phyloP scores from a whole-genome alignment of 2,329 filamentous ascomycete genomes.

The Kalaharituber pfeilii region DNA sequence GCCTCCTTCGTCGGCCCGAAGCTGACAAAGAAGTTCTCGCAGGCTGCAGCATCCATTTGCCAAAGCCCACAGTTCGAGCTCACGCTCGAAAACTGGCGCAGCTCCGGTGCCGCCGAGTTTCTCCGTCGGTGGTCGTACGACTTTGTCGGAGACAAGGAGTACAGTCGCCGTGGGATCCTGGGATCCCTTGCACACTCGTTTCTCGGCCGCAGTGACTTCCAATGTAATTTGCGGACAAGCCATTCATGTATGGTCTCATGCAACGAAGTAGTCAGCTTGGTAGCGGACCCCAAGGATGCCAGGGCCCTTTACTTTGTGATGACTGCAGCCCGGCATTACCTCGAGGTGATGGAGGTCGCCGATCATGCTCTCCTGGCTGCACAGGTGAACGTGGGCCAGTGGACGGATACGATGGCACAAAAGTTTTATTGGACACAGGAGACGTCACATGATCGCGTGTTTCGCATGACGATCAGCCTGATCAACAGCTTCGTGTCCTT shows the following conservation, averaged over 20 bases:
- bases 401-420: background rate
- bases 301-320: background rate
- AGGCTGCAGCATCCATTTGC: background rate
- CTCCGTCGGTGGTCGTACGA: background rate
- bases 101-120: background rate
- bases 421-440: background rate
- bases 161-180: slow-evolving; percentile 4
- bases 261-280: background rate
- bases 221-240: background rate
- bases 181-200: slow-evolving; percentile 7
- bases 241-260: slow-evolving; percentile 1
- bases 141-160: background rate
- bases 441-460: background rate
- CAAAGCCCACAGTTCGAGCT: background rate
- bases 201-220: slow-evolving; percentile 1
- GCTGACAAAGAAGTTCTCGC: background rate
- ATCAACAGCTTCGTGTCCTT: background rate
- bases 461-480: background rate
- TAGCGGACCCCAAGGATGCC: background rate
- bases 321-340: slow-evolving; percentile 1
- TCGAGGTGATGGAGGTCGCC: background rate
- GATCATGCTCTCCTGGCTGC: background rate
- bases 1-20: too few relatives aligned
- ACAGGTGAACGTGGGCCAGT: background rate
- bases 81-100: background rate